These are phyloP conservation scores for Alternaria ventricosa DNA, from an alignment of 2,329 filamentous ascomycete genomes.

Conservation along the genomic window DNA sequence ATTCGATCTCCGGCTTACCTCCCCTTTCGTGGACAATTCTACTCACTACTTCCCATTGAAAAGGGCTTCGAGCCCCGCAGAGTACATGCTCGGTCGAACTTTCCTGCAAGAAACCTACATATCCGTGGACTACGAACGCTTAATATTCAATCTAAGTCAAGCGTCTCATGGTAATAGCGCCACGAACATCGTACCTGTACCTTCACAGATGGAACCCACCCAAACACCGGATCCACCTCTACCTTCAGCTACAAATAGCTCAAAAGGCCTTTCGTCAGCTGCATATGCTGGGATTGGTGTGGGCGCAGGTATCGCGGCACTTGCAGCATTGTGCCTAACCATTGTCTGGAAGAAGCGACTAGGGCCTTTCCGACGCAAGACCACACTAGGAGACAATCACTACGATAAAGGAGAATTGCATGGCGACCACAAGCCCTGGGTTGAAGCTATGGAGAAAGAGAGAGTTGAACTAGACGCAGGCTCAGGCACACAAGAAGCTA, in stretches of 20 bases:
- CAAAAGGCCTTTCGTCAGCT: neutral
- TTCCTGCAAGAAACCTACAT: slow-evolving; percentile 71
- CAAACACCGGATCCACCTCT: neutral
- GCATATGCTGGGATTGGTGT: neutral
- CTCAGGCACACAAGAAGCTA: neutral
- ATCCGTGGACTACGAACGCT: slow-evolving; percentile 52
- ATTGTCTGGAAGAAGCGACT: neutral
- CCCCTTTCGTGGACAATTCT: slow-evolving; percentile 64
- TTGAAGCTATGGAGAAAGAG: neutral
- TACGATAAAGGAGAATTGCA: no score
- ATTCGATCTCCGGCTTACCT: slow-evolving; percentile 53
- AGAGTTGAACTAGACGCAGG: neutral
- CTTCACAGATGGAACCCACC: neutral
- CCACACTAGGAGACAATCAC: no score
- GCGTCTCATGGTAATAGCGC: neutral
- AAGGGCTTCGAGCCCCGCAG: slow-evolving; percentile 60
- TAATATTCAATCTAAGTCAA: slow-evolving; percentile 38
- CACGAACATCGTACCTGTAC: neutral
- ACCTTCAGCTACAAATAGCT: neutral
- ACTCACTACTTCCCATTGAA: slow-evolving; percentile 70
- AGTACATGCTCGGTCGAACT: slow-evolving; percentile 67
- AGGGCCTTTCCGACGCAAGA: neutral
- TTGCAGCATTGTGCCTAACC: neutral
- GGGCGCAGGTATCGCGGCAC: neutral
- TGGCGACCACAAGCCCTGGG: no score